These are phyloP conservation scores for Porphyrellus cyaneotinctus DNA, from an alignment of 768 basidiomycete genomes.

Conservation along the genomic window DNA sequence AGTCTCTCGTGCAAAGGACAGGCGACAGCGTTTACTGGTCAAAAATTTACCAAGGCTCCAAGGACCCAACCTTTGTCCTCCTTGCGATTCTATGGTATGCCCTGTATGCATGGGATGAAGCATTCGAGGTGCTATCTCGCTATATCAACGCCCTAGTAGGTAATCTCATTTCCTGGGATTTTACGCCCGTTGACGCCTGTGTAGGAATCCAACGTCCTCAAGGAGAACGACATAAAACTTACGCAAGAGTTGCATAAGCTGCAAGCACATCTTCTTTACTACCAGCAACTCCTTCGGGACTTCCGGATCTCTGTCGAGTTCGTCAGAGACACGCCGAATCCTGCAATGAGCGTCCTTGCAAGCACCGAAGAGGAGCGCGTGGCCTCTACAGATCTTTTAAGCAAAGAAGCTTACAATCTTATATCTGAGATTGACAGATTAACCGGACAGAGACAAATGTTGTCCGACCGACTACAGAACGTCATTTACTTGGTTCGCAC, in stretches of 20 bases:
- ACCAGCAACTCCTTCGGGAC: constrained; percentile 49
- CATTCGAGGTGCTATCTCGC: constrained; percentile 46
- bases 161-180: not conserved
- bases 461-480: constrained; percentile 33
- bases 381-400: constrained; percentile 36
- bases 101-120: constrained; percentile 60
- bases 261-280: constrained; percentile 57
- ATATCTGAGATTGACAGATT: constrained; percentile 48
- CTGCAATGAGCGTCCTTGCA: constrained; percentile 36
- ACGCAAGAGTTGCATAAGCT: constrained; percentile 55
- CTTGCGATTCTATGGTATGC: constrained; percentile 56
- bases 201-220: constrained; percentile 47
- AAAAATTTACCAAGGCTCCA: constrained; percentile 25
- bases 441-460: constrained; percentile 31
- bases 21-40: constrained; percentile 35
- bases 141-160: constrained; percentile 50
- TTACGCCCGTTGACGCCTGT: not conserved
- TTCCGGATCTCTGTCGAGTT: constrained; percentile 50
- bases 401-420: constrained; percentile 46
- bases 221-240: constrained; percentile 37
- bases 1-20: constrained; percentile 26
- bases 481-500: constrained; percentile 31
- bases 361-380: constrained; percentile 1
- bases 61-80: constrained; percentile 55
- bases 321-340: constrained; percentile 45